Evolutionary conservation across 768 basidiomycete genomes (phyloP).

Genomic region (Auricularia sp.): DNA sequence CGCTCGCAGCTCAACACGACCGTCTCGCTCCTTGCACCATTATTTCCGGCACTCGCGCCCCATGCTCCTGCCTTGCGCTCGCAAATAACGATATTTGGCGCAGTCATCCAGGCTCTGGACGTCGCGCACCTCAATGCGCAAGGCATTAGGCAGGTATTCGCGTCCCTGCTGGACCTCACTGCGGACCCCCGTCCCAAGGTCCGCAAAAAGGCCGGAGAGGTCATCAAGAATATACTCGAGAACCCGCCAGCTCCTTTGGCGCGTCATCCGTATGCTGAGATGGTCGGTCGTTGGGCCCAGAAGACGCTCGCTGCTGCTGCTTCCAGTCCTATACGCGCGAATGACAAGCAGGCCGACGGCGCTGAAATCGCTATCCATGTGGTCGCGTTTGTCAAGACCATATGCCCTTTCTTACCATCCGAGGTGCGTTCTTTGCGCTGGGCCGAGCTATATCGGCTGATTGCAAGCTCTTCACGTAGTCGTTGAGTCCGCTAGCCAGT

Average conservation of each 20-base stretch:
- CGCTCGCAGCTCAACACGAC: slow-evolving; percentile 63
- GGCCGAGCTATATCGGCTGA: neutral
- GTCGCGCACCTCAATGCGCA: slow-evolving; percentile 55
- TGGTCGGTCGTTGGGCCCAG: slow-evolving; percentile 71
- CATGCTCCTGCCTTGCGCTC: slow-evolving; percentile 80
- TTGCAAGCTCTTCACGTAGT: slow-evolving; percentile 31
- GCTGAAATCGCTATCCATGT: slow-evolving; percentile 70
- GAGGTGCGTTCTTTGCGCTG: slow-evolving; percentile 45
- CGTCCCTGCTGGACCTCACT: slow-evolving; percentile 70
- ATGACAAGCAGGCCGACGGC: slow-evolving; percentile 43
- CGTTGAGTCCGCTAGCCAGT: slow-evolving; percentile 56
- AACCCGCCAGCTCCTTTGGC: slow-evolving; percentile 67
- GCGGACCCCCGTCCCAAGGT: slow-evolving; percentile 91
- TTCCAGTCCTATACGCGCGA: slow-evolving; percentile 40
- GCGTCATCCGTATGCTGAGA: slow-evolving; percentile 76
- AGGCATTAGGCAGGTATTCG: slow-evolving; percentile 71
- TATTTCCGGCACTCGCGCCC: slow-evolving; percentile 55
- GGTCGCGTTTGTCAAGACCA: slow-evolving; percentile 45
- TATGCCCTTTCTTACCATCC: slow-evolving; percentile 44
- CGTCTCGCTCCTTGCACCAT: slow-evolving; percentile 61
- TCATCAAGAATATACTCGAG: slow-evolving; percentile 65
- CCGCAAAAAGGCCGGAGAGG: slow-evolving; percentile 79
- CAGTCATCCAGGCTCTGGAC: slow-evolving; percentile 61
- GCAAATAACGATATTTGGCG: slow-evolving; percentile 66
- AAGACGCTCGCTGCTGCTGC: slow-evolving; percentile 55